Base-by-base conservation (phyloP, 805 yeast genomes). In the Metschnikowia bowlesiae region DNA sequence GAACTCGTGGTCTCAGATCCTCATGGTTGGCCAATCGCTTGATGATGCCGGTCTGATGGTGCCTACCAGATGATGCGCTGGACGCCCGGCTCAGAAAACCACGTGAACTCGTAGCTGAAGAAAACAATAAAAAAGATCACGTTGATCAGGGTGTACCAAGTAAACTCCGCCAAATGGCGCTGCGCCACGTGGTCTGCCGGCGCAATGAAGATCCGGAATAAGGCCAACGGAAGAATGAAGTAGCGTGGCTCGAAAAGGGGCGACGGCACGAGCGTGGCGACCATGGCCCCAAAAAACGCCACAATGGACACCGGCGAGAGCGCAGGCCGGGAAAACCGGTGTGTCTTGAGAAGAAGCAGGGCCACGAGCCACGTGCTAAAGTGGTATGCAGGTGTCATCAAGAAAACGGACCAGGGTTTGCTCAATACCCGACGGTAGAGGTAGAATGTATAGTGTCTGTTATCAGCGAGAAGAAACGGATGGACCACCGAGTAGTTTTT, bases 181-280 rank as follows among this genome's bases (percentile, higher is more conserved):
- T 18, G 47, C 55, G 32, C 52, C 32, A 42, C 52, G 44, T 48
- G 48, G 31, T 51, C 65, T 50, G 39, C 54, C 26, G 34, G 65
- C 60, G 14, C 64, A 58, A 26, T 70, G 50, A 81, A 76, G 2
- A 88, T 47, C 58, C 97, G 78, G 82, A 91, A 89, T 37, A 90
- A 66, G 10, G 87, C 64, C 62, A 80, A 83, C 4, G 98, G 97
- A 5, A 89, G 59, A 44, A 92, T 87, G 65, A 85, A 94, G 65
- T 94, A 94, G 51, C 99, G 79, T 44, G 97, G 96, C 67, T 94
- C 99, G 61, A 94, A 84, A 55, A 94, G 73, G 5, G 98, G 99
- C 0, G 97, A 84, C 18, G 98, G 97, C 0, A 87, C 79, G 18
- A 94, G 73, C 0, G 94, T 85, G 6, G 81, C 64, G 1, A 75